Evolutionary conservation across 768 basidiomycete genomes (phyloP), one percentile per base, ranked within the genome.

Genomic region (Psilocybe cyanescens): DNA sequence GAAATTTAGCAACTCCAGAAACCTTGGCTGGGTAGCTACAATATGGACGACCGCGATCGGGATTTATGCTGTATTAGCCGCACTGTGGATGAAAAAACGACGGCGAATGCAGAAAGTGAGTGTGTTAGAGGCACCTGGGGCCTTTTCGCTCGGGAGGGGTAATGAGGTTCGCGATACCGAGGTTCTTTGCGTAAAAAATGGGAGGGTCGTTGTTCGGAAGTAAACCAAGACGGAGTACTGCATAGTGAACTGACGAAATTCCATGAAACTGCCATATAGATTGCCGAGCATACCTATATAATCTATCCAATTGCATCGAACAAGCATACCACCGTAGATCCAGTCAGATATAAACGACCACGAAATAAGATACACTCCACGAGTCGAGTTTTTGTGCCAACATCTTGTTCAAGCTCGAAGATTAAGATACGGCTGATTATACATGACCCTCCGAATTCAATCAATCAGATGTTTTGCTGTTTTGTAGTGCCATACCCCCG

Each of bases 1-100:
- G 60, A 41, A 30, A 24, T 61, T 61, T 37, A 47, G 55, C 17
- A 61, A 61, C 17, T n/a, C 54, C 1, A 14, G 54, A 30, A 55
- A 61, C 24, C 60, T 61, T 16, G 60, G 60, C 3, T 61, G 60
- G 60, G 47, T 61, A 28, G 60, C 60, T 2, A 57, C 49, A 17
- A 41, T 61, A 8, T 61, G 60, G 60, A 50, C 60, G 9, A 39
- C 39, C 19, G 54, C 39, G 3, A 31, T 56, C 8, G 60, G 60
- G 8, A 3, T 49, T 19, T 31, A 55, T 7, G 60, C 47, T 11
- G 28, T 61, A 2, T 7, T 24, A 8, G 37, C 39, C 14, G 54
- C 55, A 4, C 3, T 61, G 2, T 49, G 11, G 8, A 11, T 57
- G 19, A 17, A 12, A 9, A 9, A 46, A 8, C 37, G 33, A 44